Base-by-base conservation (phyloP, 176 grass and related monocot species). In the Oryza rufipogon region DNA sequence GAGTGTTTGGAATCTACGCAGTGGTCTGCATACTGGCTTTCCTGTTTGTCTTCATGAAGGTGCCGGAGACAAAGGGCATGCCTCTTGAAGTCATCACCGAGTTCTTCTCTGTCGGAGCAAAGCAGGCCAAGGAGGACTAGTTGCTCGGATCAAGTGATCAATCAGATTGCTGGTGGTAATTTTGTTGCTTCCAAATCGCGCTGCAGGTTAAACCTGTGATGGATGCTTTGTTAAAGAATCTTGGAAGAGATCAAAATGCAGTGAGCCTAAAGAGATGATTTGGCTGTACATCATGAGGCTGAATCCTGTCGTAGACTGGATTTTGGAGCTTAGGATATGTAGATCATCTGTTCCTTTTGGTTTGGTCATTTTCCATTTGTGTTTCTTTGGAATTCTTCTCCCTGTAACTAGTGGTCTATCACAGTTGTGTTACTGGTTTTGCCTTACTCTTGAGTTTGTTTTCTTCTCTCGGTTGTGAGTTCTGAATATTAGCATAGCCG, bases 31-130 rank as follows among this genome's bases (percentile, higher is more conserved):
- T 92, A 34, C 17, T 94, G 12, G 78, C 96, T 46, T 81, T 94
- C 7, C 20, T 90, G 7, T 99, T 96, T 86, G 91, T 99, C 48
- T 99, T 15, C 88, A 82, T 94, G 75, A 93, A 95, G 76, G 96
- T 99, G 22, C 93, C 93, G 3, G 93, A 99, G 80, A 99, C 96
- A 13, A 99, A 96, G 73, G 96, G 96, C 36, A 96, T 96, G 96
- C 96, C 96, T 3, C 93, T 99, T 76, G 96, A 99, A 88, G 88
- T 99, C 69, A 99, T 99, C 41, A 87, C 96, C 0, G 96, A 98
- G 89, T 92, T 98, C 87, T 98, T 98, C 48, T 89, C 96, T 1
- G 86, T 99, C 46, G 96, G 96, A 11, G 91, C 93, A 65, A 89
- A 94, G 86, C 92, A 93, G 70, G 76, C 25, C 41, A 91, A 85